Evolutionary conservation across 2,329 filamentous ascomycete species (phyloP).

Genomic region (Ambrosiella xylebori): DNA sequence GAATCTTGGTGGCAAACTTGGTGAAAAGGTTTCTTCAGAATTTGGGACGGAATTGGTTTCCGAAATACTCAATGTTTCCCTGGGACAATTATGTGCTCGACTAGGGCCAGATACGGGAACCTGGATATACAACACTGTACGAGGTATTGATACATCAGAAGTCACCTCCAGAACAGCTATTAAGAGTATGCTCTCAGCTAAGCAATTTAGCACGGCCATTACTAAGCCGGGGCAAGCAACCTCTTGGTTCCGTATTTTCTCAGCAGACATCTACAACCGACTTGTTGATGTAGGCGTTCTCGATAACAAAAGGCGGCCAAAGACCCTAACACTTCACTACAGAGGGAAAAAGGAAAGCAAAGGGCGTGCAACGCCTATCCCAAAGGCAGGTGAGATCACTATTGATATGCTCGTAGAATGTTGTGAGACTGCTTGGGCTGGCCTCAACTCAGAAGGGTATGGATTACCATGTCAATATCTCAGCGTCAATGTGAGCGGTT

Average conservation of each 20-base stretch:
- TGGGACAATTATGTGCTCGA: slow-evolving; percentile 61
- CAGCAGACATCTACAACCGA: slow-evolving; percentile 75
- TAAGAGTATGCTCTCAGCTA: slow-evolving; percentile 93
- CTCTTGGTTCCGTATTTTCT: slow-evolving; percentile 82
- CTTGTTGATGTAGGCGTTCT: slow-evolving; percentile 80
- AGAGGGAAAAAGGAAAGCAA: slow-evolving; percentile 55
- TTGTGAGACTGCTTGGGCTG: slow-evolving; percentile 37
- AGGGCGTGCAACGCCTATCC: slow-evolving; percentile 61
- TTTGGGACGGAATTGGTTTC: slow-evolving; percentile 69
- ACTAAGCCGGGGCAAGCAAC: slow-evolving; percentile 59
- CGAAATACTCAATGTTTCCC: slow-evolving; percentile 53
- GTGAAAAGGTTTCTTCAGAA: slow-evolving; percentile 63
- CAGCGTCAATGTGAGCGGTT: slow-evolving; percentile 74
- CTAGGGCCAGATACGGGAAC: slow-evolving; percentile 69
- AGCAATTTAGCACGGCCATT: slow-evolving; percentile 79
- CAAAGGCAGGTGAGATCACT: slow-evolving; percentile 54
- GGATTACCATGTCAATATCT: slow-evolving; percentile 85
- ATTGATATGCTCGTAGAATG: slow-evolving; percentile 28
- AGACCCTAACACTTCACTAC: slow-evolving; percentile 71
- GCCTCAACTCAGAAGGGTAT: slow-evolving; percentile 54
- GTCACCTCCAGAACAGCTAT: slow-evolving; percentile 84
- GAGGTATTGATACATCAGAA: slow-evolving; percentile 73
- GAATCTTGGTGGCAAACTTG: slow-evolving; percentile 87
- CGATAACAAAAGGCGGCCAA: slow-evolving; percentile 73
- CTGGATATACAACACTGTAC: slow-evolving; percentile 72